Evolutionary conservation across 805 yeast species (phyloP).

Genomic region (Yarrowia phangngaensis): DNA sequence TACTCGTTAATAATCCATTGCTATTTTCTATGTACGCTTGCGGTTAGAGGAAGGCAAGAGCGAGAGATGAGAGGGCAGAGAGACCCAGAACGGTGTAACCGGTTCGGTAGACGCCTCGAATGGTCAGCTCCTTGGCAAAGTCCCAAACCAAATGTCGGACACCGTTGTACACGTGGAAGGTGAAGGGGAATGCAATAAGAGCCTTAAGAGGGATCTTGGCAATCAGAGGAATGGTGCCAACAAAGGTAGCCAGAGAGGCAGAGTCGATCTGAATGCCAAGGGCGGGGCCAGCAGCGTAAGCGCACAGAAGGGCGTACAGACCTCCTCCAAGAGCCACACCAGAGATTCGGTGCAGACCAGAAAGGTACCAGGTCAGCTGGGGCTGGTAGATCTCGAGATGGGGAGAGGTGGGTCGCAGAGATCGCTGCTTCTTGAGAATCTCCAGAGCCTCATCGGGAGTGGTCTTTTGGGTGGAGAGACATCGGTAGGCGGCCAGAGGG

Average conservation of each 20-base stretch:
- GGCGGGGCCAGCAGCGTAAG: conserved; percentile 67
- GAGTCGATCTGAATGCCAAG: conserved; percentile 56
- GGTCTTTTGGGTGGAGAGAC: conserved; percentile 46
- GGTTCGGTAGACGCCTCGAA: conserved; percentile 87
- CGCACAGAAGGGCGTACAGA: conserved; percentile 71
- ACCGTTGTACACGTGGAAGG: conserved; percentile 83
- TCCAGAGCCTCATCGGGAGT: conserved; percentile 61
- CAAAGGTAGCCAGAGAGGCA: conserved; percentile 49
- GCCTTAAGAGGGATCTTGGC: conserved; percentile 65
- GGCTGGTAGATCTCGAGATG: conserved; percentile 87
- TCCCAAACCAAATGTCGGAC: conserved; percentile 95
- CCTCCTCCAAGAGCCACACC: conserved; percentile 79
- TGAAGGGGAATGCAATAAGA: conserved; percentile 73
- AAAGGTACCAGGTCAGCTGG: conserved; percentile 78
- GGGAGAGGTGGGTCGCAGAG: conserved; percentile 85
- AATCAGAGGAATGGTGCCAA: conserved; percentile 61
- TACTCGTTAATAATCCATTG: neutral
- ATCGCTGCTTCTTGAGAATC: conserved; percentile 75
- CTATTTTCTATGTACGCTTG: conserved; percentile 19
- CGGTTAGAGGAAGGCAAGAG: conserved; percentile 39
- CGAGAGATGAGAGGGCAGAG: conserved; percentile 53
- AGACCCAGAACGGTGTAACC: conserved; percentile 80
- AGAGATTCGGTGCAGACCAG: conserved; percentile 79
- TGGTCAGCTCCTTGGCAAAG: conserved; percentile 68
- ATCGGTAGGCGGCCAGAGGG: conserved; percentile 24